A percentile compares a stretch with the other conserved stretches of the same genome.
phyloP scores from a whole-genome alignment of 192 early-diverging fungal genomes.

The Podila horticola region DNA sequence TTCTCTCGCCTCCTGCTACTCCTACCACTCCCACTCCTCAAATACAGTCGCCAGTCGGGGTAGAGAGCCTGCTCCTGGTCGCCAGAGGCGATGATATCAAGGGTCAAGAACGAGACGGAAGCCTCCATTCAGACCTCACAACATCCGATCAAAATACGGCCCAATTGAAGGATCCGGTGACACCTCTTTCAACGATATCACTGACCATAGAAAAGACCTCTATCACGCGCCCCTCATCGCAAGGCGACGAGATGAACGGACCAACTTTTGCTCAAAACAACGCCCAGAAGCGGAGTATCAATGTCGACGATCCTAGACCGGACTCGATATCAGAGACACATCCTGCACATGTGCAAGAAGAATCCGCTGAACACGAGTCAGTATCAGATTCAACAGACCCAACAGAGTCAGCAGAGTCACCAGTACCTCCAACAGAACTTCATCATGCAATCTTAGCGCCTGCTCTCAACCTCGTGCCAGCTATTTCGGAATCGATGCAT shows the following conservation, averaged over 20 bases:
- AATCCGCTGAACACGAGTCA: neutral
- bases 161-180: too few species aligned
- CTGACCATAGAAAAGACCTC: too few species aligned
- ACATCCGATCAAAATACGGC: too few species aligned
- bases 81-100: too few species aligned
- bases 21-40: too few species aligned
- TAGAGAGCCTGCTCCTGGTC: too few species aligned
- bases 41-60: too few species aligned
- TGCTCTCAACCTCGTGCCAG: neutral
- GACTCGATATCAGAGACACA: neutral
- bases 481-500: neutral
- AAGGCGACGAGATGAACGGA: neutral
- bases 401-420: neutral
- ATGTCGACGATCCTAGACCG: neutral
- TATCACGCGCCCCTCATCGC: neutral
- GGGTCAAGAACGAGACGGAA: too few species aligned
- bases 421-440: neutral
- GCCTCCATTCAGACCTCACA: too few species aligned
- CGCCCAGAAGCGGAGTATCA: neutral
- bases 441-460: neutral
- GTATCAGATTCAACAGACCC: too few species aligned
- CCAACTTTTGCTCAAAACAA: slow-evolving; percentile 1
- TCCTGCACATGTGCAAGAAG: neutral
- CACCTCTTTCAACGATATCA: too few species aligned
- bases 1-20: too few species aligned